Conservation (phyloP, 306 rosid species). For the Cucurbita maxima region DNA sequence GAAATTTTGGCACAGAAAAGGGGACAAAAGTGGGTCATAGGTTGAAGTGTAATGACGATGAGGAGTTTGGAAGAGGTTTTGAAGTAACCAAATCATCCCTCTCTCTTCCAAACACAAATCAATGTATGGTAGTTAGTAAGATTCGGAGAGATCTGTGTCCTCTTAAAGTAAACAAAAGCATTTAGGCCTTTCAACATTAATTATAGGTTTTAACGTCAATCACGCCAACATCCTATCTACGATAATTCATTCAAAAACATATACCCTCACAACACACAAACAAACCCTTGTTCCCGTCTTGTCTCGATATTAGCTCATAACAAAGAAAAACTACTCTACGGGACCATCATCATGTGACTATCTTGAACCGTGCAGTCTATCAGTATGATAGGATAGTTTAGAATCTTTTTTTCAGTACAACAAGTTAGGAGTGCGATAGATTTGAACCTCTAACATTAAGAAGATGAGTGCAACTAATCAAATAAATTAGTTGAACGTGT, state of each 20-base stretch:
- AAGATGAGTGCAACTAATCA: too few relatives aligned
- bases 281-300: too few relatives aligned
- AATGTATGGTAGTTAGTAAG: conserved; percentile 6
- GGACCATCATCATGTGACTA: too few relatives aligned
- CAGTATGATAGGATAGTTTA: too few relatives aligned
- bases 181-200: background rate
- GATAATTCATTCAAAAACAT: background rate
- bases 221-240: conserved; percentile 8
- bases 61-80: conserved; percentile 4
- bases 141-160: conserved; percentile 8
- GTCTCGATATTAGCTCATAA: too few relatives aligned
- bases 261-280: too few relatives aligned
- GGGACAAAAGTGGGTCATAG: conserved; percentile 8
- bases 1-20: background rate
- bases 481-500: too few relatives aligned
- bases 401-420: too few relatives aligned
- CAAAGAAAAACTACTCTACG: too few relatives aligned
- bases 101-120: background rate
- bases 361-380: too few relatives aligned
- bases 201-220: conserved; percentile 9
- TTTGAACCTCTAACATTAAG: too few relatives aligned
- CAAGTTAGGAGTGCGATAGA: too few relatives aligned
- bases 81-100: background rate
- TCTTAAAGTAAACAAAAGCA: conserved; percentile 1
- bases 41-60: background rate